Conservation (phyloP, 768 basidiomycete species). For the Tylopilus cervinicoccineus region DNA sequence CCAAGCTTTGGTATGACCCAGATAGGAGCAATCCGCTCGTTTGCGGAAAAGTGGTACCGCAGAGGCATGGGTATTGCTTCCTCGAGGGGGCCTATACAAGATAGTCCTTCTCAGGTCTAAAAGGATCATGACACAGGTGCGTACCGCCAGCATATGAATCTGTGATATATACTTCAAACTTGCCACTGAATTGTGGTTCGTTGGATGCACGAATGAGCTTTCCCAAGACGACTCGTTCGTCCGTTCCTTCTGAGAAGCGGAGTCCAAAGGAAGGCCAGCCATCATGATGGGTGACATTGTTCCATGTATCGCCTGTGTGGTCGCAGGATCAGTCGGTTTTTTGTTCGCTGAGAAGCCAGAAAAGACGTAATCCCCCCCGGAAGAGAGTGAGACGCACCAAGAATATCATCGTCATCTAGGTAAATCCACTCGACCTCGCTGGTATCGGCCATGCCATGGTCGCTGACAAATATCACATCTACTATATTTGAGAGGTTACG, state of each 20-base stretch:
- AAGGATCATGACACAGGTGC: not conserved
- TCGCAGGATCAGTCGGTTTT: not conserved
- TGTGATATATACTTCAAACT: conserved; percentile 57
- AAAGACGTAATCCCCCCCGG: no score
- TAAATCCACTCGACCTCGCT: conserved; percentile 69
- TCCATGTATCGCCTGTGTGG: conserved; percentile 22
- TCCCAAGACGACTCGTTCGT: conserved; percentile 53
- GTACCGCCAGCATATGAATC: conserved; percentile 22
- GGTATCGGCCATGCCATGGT: conserved; percentile 94
- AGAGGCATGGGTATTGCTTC: conserved; percentile 55
- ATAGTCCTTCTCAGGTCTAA: not conserved
- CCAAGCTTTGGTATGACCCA: conserved; percentile 82
- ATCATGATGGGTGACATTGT: conserved; percentile 53
- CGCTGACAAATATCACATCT: conserved; percentile 86
- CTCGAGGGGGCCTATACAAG: conserved; percentile 6
- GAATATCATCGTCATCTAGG: conserved; percentile 51
- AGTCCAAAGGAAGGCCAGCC: conserved; percentile 91
- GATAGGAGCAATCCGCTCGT: conserved; percentile 81
- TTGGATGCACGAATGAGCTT: conserved; percentile 52
- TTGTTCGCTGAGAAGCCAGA: not conserved
- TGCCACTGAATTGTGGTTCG: conserved; percentile 34
- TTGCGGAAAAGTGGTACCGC: conserved; percentile 70
- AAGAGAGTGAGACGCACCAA: conserved; percentile 16
- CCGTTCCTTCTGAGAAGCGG: conserved; percentile 59
- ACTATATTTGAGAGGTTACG: conserved; percentile 82